phyloP scores from a whole-genome alignment of 2,329 filamentous ascomycete species.

The Chaetomiaceae sp. region DNA sequence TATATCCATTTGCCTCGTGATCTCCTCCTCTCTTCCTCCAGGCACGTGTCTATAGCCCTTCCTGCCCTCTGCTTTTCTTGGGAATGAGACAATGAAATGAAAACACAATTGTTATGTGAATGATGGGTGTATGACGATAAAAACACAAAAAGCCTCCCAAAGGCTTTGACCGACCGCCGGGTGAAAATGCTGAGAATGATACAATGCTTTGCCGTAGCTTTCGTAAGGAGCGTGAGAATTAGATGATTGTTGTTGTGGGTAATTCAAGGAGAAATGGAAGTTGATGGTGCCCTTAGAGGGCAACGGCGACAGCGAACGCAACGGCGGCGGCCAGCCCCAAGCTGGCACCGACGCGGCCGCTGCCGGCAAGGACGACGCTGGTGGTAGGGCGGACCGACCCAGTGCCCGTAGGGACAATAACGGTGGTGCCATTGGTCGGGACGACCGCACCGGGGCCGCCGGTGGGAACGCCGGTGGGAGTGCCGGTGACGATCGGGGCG shows the following conservation, averaged over 20 bases:
- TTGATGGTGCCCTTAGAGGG: constrained; percentile 45
- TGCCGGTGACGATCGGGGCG: constrained; percentile 26
- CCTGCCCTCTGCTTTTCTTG: neutral
- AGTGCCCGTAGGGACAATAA: constrained; percentile 36
- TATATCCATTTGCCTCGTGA: neutral
- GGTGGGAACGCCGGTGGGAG: constrained; percentile 20
- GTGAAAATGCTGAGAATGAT: neutral
- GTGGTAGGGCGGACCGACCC: constrained; percentile 35
- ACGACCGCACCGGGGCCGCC: constrained; percentile 1
- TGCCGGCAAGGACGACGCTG: constrained; percentile 31
- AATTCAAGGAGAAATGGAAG: neutral
- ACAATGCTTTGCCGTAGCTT: constrained; percentile 21
- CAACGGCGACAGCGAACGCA: constrained; percentile 42
- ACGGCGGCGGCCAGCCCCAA: constrained; percentile 44
- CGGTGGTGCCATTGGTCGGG: constrained; percentile 30
- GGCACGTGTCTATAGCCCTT: neutral
- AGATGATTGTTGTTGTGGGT: constrained; percentile 27
- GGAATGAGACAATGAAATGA: neutral
- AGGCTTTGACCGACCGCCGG: constrained; percentile 1
- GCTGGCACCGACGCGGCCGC: constrained; percentile 37
- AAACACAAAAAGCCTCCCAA: neutral
- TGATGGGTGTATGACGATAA: neutral
- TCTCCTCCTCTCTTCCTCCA: neutral
- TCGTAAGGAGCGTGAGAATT: constrained; percentile 59
- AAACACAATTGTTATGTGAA: neutral